Percentiles rank a stretch among this genome's conserved stretches.
Conservation (phyloP, 805 yeast species). For the Wickerhamomyces ciferrii region DNA sequence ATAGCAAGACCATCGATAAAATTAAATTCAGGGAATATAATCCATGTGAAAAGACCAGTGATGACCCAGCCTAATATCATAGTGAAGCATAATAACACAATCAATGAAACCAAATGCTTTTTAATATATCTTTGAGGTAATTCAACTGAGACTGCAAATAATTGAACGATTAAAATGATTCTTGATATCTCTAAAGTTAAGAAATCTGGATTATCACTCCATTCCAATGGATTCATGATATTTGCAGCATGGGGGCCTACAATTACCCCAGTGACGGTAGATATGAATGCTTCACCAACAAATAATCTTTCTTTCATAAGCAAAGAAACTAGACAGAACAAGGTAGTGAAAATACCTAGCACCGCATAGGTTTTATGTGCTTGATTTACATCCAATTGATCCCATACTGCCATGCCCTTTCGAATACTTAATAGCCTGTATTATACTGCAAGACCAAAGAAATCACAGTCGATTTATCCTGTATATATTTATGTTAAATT, state of each 20-base stretch:
- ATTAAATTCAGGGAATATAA: conserved; percentile 63
- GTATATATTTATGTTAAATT: too few relatives aligned
- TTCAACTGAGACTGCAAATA: conserved; percentile 93
- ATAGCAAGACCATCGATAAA: conserved; percentile 71
- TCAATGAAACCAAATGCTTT: conserved; percentile 74
- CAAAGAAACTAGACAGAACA: conserved; percentile 76
- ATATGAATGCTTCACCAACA: conserved; percentile 89
- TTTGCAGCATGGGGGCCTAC: conserved; percentile 82
- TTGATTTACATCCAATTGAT: conserved; percentile 32
- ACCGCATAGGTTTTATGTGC: conserved; percentile 88
- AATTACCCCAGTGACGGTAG: conserved; percentile 78
- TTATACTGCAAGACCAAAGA: too few relatives aligned
- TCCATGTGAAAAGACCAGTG: conserved; percentile 76
- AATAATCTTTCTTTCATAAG: conserved; percentile 78
- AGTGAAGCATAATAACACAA: conserved; percentile 71
- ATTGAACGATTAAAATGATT: conserved; percentile 78
- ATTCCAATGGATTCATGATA: conserved; percentile 76
- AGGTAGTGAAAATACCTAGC: conserved; percentile 74
- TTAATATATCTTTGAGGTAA: conserved; percentile 88
- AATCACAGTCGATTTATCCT: too few relatives aligned
- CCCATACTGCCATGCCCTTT: not conserved
- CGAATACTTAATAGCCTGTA: not conserved
- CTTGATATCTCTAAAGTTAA: conserved; percentile 81
- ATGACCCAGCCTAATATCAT: conserved; percentile 90
- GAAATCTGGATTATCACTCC: conserved; percentile 76